These are phyloP conservation scores for Calonectria pteridis DNA, from an alignment of 2,329 filamentous ascomycete species.

Conservation along the genomic window DNA sequence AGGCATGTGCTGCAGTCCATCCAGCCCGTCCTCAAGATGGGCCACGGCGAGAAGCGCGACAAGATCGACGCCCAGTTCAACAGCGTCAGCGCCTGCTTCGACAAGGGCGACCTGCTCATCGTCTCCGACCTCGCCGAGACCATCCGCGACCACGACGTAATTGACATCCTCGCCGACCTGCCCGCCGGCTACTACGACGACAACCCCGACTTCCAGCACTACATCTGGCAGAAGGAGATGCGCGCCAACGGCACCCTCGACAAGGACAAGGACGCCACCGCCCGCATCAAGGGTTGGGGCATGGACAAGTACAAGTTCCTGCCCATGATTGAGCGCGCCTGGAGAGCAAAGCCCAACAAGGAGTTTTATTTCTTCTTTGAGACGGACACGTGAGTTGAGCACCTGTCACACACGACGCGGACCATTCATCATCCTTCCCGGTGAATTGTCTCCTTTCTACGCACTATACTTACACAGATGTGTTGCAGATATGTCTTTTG, in stretches of 20 bases:
- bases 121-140: constrained; percentile 64
- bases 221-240: constrained; percentile 56
- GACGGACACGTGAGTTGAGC: constrained; percentile 62
- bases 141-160: constrained; percentile 55
- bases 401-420: neutral
- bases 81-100: constrained; percentile 65
- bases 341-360: constrained; percentile 58
- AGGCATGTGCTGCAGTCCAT: constrained; percentile 47
- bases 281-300: constrained; percentile 59
- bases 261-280: constrained; percentile 44
- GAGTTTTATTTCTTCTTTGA: constrained; percentile 70
- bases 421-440: no score
- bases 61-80: constrained; percentile 59
- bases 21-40: constrained; percentile 51
- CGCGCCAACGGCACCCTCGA: constrained; percentile 49
- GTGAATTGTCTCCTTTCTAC: neutral
- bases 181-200: constrained; percentile 54
- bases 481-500: constrained; percentile 45
- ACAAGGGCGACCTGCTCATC: constrained; percentile 56
- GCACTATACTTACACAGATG: constrained; percentile 12
- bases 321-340: constrained; percentile 65
- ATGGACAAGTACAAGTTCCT: constrained; percentile 71
- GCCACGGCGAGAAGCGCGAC: constrained; percentile 45
- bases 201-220: constrained; percentile 54
- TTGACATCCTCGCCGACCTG: constrained; percentile 61